A percentile compares a stretch with the other conserved stretches of the same genome.
These are phyloP conservation scores for Grifola frondosa DNA, from an alignment of 1,284 basidiomycete genomes.

Conservation along the genomic window DNA sequence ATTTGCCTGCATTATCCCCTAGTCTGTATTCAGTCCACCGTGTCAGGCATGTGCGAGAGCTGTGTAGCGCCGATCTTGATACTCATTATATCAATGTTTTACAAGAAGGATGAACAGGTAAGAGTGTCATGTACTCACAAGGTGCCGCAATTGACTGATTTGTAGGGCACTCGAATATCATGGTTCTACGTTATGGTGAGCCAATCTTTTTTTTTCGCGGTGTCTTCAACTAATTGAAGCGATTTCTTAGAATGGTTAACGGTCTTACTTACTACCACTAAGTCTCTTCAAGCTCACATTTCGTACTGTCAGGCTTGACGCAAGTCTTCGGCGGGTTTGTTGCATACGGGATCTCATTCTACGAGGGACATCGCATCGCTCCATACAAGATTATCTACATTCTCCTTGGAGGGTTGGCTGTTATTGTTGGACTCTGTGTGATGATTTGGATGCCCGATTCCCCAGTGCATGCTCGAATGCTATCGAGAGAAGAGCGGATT, in stretches of 20 bases:
- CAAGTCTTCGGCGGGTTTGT: constrained; percentile 66
- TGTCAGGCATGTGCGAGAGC: constrained; percentile 61
- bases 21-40: no score
- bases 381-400: constrained; percentile 66
- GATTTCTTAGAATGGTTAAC: constrained; percentile 21
- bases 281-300: neutral
- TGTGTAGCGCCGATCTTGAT: constrained; percentile 65
- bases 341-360: constrained; percentile 65
- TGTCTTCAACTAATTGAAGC: neutral
- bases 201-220: neutral
- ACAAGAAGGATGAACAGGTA: constrained; percentile 68
- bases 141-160: neutral
- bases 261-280: neutral
- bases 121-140: neutral
- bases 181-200: constrained; percentile 70
- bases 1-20: neutral
- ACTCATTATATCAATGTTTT: constrained; percentile 66
- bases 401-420: constrained; percentile 59
- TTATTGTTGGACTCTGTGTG: constrained; percentile 56
- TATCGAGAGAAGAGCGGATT: constrained; percentile 60
- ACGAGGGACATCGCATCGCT: constrained; percentile 44
- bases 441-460: constrained; percentile 67
- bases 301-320: constrained; percentile 46
- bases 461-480: constrained; percentile 56
- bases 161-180: constrained; percentile 54